Percentiles rank a stretch among this genome's conserved stretches.
Conservation (phyloP, 805 yeast species). For the Metschnikowia arizonensis region DNA sequence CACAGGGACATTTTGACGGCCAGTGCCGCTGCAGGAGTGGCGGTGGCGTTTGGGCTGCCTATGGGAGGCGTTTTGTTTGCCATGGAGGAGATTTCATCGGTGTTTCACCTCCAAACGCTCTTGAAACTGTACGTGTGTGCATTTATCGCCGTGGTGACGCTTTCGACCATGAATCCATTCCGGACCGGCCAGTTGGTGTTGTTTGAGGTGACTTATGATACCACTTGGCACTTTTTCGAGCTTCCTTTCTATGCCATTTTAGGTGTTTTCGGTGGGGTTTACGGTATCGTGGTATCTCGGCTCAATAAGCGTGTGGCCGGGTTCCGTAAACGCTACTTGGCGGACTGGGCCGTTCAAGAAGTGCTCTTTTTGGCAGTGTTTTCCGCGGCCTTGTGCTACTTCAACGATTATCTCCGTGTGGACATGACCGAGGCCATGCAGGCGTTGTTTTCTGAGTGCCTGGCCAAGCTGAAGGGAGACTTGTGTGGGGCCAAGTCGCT, state of each 20-base stretch:
- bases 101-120: constrained; percentile 70
- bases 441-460: constrained; percentile 80
- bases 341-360: constrained; percentile 60
- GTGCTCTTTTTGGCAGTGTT: constrained; percentile 61
- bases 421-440: constrained; percentile 98
- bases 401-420: constrained; percentile 70
- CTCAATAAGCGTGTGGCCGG: constrained; percentile 72
- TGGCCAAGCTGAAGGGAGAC: constrained; percentile 37
- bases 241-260: constrained; percentile 71
- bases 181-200: constrained; percentile 91
- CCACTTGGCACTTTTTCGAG: constrained; percentile 83
- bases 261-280: constrained; percentile 89
- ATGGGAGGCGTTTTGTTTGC: constrained; percentile 95
- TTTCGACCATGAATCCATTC: constrained; percentile 83
- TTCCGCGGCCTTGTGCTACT: constrained; percentile 76
- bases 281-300: constrained; percentile 74
- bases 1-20: constrained; percentile 71
- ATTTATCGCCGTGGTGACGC: constrained; percentile 75
- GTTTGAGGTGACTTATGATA: constrained; percentile 86
- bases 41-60: constrained; percentile 96
- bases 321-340: constrained; percentile 68
- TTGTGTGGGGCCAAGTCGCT: constrained; percentile 33
- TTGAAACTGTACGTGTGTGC: constrained; percentile 94
- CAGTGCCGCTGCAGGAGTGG: constrained; percentile 96
- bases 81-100: constrained; percentile 81